Evolutionary conservation across 495 filamentous ascomycete genomes (phyloP), one percentile per base, ranked within the genome.

Genomic region (Mytilinidion resinicola): DNA sequence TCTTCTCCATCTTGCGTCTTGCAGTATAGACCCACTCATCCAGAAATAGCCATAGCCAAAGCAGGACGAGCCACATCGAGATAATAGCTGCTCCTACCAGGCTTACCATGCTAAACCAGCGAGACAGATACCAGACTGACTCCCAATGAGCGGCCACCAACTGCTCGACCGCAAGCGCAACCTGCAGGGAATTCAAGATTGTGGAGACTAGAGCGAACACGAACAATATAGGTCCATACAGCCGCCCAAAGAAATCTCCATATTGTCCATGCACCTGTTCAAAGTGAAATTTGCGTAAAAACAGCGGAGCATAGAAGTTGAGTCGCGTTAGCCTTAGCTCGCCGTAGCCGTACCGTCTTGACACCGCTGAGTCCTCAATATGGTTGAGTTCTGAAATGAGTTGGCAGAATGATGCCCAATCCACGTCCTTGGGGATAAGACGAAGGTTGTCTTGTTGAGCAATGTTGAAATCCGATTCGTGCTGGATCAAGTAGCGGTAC

Each of bases 1-100:
- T 53, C 51, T 53, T 53, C 15, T 38, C 51, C 51, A 20, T 21
- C 33, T 38, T 36, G 34, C 51, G 25, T 53, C 33, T 35, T n/a
- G 21, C 33, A 14, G 56, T 44, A 53, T 59, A 59, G 15, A 60
- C 39, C 50, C 57, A 60, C 38, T 60, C 57, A 48, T 60, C 51
- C 19, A 50, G 19, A 53, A 55, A 60, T 41, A 60, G 36, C 57
- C 57, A 60, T 30, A 60, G 42, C 51, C 57, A 60, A 48, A 60
- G 57, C 20, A 60, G 41, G 52, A 55, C 30, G 36, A 60, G 38
- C 57, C 41, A 60, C 7, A 48, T 19, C 14, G 30, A 53, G 33
- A 60, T 53, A 38, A 60, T 17, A 20, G 39, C 57, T 19, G 51
- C 51, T 55, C 57, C 57, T 14, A 57, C 14, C 25, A 57, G 12